A percentile compares a stretch with the other conserved stretches of the same genome.
phyloP scores from a whole-genome alignment of 805 yeast species.

The Phaffomyces antillensis region DNA sequence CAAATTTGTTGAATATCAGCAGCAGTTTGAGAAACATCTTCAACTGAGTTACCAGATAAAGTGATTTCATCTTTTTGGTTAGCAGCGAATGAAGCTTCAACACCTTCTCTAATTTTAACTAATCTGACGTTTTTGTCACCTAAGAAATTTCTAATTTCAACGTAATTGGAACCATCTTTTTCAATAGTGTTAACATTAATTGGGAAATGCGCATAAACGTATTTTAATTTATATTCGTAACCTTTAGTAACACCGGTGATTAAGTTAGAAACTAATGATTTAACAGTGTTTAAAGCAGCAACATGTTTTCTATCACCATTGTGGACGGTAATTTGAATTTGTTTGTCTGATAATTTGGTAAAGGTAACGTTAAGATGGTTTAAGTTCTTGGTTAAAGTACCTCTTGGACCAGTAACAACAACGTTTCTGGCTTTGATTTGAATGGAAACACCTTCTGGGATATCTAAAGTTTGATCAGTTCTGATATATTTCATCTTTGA shows the following conservation, averaged over 20 bases:
- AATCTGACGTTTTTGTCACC: constrained; percentile 98
- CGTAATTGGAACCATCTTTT: constrained; percentile 61
- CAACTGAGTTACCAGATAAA: constrained; percentile 91
- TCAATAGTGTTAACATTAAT: constrained; percentile 92
- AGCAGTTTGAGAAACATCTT: constrained; percentile 96
- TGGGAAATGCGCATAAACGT: constrained; percentile 99
- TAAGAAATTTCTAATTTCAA: constrained; percentile 98
- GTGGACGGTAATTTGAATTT: constrained; percentile 86
- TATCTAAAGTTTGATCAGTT: constrained; percentile 74
- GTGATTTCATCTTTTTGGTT: constrained; percentile 91
- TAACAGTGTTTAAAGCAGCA: constrained; percentile 98
- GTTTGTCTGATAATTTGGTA: constrained; percentile 63
- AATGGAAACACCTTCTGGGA: constrained; percentile 92
- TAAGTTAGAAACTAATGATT: constrained; percentile 89
- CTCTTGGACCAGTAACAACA: constrained; percentile 97
- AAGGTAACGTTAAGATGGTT: constrained; percentile 94
- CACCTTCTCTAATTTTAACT: constrained; percentile 85
- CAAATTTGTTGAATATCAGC: constrained; percentile 98
- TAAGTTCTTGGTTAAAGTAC: constrained; percentile 82
- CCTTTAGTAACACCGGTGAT: constrained; percentile 99
- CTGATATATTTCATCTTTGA: constrained; percentile 71
- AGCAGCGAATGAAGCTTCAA: constrained; percentile 71
- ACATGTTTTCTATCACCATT: constrained; percentile 99
- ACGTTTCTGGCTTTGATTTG: constrained; percentile 85
- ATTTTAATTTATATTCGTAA: constrained; percentile 99